A percentile compares a stretch with the other conserved stretches of the same genome.
Conservation (phyloP, 2,329 filamentous ascomycete genomes). For the Monascus ruber region DNA sequence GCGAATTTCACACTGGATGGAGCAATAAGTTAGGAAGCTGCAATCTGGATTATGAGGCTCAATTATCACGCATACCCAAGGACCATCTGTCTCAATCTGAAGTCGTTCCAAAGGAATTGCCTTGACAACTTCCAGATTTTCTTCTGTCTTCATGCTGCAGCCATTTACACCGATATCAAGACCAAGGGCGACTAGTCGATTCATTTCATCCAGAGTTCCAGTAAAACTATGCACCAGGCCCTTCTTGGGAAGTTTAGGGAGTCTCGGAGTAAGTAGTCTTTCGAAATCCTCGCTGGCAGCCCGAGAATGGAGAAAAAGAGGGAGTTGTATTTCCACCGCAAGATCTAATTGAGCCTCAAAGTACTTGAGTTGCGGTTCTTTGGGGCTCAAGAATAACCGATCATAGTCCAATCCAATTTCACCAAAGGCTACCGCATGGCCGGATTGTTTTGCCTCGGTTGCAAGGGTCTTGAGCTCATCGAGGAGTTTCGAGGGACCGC, state of each 20-base stretch:
- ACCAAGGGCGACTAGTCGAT: slow-evolving; percentile 64
- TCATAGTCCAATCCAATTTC: slow-evolving; percentile 97
- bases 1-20: slow-evolving; percentile 67
- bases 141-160: slow-evolving; percentile 86
- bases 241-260: slow-evolving; percentile 57
- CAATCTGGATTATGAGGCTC: neutral
- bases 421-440: slow-evolving; percentile 68
- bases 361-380: slow-evolving; percentile 68
- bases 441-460: slow-evolving; percentile 42
- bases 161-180: slow-evolving; percentile 93
- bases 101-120: slow-evolving; percentile 66
- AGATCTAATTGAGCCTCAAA: slow-evolving; percentile 76
- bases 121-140: slow-evolving; percentile 77
- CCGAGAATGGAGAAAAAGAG: slow-evolving; percentile 84
- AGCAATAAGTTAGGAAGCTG: neutral
- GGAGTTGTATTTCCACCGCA: slow-evolving; percentile 64
- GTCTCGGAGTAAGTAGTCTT: slow-evolving; percentile 49
- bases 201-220: slow-evolving; percentile 74
- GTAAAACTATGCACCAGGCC: slow-evolving; percentile 95
- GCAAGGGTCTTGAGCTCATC: slow-evolving; percentile 57
- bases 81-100: slow-evolving; percentile 94
- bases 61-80: slow-evolving; percentile 46
- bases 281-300: slow-evolving; percentile 83
- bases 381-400: slow-evolving; percentile 69
- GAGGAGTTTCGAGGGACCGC: slow-evolving; percentile 33